Evolutionary conservation across 306 rosid genomes (phyloP), one percentile per base, ranked within the genome.

Genomic region (Prunus davidiana): DNA sequence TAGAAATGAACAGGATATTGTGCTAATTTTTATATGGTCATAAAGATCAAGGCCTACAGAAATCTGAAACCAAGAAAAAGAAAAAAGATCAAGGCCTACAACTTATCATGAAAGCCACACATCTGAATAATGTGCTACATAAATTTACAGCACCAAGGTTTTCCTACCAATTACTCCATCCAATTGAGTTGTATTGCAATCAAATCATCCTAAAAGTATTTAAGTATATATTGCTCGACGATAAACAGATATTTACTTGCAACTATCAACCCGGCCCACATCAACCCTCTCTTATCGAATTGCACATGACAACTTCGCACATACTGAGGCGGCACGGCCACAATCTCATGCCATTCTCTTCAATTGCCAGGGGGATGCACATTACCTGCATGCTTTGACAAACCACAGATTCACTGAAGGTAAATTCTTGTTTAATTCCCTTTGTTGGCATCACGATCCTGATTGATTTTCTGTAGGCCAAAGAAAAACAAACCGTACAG

Each of bases 111-210:
- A 71, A 82, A 85, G 64, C 81, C 84, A 72, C 82, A 70, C 79
- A 57, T 41, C 30, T 78, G 83, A 72, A 12, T 47, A 46, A 75
- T 54, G 80, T 75, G 78, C 74, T 76, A 76, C 30, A 54, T 46
- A 69, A 74, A 51, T 78, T 67, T 84, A 86, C 91, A 86, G 6
- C 47, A 62, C 45, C 56, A 71, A 71, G 77, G 76, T 15, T 81
- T 83, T 76, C 89, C 91, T 76, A 81, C 88, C 88, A 82, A 88
- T 83, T 57, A 88, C 81, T 79, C 25, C 25, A 5, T 25, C 70
- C 68, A 74, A 28, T 56, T 15, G 67, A 41, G 74, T 64, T 72
- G 76, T 72, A 80, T 67, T 80, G 52, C 73, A 73, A 80, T 80
- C 76, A 88, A 87, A 80, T 85, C 56, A 80, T 69, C 83, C 84